Evolutionary conservation across 148 eudicot genomes (phyloP), one percentile per base, ranked within the genome.

Genomic region (Vaccinium vitisidaea): DNA sequence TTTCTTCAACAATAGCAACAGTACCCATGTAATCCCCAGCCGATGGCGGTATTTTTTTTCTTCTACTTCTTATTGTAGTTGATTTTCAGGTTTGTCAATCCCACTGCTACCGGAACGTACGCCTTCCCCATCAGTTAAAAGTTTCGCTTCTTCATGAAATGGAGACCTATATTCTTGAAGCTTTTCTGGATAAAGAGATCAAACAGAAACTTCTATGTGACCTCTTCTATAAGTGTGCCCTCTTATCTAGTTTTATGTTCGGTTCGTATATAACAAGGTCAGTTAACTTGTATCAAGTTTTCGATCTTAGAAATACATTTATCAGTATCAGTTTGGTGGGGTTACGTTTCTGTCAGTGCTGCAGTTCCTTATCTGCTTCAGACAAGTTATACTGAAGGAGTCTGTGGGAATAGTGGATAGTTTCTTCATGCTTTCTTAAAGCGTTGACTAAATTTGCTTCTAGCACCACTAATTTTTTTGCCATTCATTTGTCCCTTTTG

Each of bases 141-240:
- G 98, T 89, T 79, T 90, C 92, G 30, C 88, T 97, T 85, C 84
- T 92, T 86, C 89, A 88, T 65, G 99, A 97, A 91, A 87, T 95
- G 94, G 96, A 97, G 90, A 92, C 79, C 90, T 89, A 83, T 85
- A 85, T 92, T 86, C 86, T 95, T 59, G 90, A 87, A 85, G 86
- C 85, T 85, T 52, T 95, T 80, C 86, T 80, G 79, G 92, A 88
- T 79, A 87, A 54, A 77, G 90, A 90, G 86, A 78, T 80, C 30
- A 93, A 95, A 67, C 91, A 83, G 78, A 88, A 84, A 85, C 83
- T 80, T 88, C 88, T 94, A 61, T 88, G 93, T 43, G 98, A 94
- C 80, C 82, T 93, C 69, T 90, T 97, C 87, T 90, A 90, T 84
- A 81, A 70, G 48, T 93, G 94, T 88, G 90, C 93, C 78, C 88